These are phyloP conservation scores for Phytophthora brassicae DNA, from an alignment of 352 stramenopile species.

Conservation along the genomic window DNA sequence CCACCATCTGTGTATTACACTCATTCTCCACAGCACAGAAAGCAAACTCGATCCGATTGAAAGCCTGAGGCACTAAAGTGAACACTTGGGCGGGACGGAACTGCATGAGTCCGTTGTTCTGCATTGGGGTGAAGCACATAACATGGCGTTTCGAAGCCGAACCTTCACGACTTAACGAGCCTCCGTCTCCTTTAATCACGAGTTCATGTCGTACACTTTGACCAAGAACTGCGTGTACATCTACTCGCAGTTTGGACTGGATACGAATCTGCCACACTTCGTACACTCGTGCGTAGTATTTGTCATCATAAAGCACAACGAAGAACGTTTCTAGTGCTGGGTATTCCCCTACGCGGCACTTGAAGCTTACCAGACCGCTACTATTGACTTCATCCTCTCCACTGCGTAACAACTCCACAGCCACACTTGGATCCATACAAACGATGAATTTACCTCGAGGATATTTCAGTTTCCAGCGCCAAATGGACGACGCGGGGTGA, in stretches of 20 bases:
- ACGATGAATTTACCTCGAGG: conserved; percentile 58
- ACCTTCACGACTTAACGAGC: conserved; percentile 19
- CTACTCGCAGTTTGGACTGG: conserved; percentile 75
- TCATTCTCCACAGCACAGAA: conserved; percentile 65
- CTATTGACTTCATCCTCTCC: conserved; percentile 19
- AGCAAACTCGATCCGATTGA: conserved; percentile 88
- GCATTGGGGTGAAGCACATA: conserved; percentile 54
- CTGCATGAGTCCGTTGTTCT: conserved; percentile 41
- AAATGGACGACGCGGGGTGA: conserved; percentile 54
- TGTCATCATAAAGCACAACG: conserved; percentile 88
- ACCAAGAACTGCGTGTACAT: conserved; percentile 86
- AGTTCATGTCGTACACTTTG: conserved; percentile 87
- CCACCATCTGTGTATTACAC: conserved; percentile 22
- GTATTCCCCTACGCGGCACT: conserved; percentile 87
- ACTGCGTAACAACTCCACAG: conserved; percentile 41
- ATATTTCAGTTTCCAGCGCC: conserved; percentile 55
- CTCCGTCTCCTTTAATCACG: conserved; percentile 84
- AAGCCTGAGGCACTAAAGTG: conserved; percentile 85
- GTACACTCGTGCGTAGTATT: conserved; percentile 74
- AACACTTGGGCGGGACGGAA: conserved; percentile 87
- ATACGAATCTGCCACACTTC: conserved; percentile 87
- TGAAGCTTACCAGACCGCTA: conserved; percentile 47
- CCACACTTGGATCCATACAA: conserved; percentile 72
- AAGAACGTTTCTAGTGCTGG: conserved; percentile 90
- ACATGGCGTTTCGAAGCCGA: conserved; percentile 36